Percentiles rank a stretch among this genome's conserved stretches.
phyloP scores from a whole-genome alignment of 2,329 filamentous ascomycete genomes.

The Capronia coronata region DNA sequence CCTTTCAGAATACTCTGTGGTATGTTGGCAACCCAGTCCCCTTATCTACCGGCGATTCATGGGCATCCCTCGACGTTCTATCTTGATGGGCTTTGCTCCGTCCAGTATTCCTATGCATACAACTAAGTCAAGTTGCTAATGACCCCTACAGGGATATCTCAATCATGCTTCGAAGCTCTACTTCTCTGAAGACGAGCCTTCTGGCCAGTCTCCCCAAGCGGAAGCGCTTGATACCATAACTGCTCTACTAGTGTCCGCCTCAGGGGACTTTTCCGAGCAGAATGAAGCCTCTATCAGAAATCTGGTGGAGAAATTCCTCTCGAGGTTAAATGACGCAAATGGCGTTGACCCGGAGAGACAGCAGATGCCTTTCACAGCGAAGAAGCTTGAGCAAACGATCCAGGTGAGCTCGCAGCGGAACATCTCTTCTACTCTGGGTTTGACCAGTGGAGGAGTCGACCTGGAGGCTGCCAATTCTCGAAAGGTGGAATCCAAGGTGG shows the following conservation, averaged over 20 bases:
- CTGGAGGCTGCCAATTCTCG: slow-evolving; percentile 86
- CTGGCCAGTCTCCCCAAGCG: slow-evolving; percentile 65
- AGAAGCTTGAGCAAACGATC: slow-evolving; percentile 85
- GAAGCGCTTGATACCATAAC: slow-evolving; percentile 80
- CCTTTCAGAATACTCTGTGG: slow-evolving; percentile 81
- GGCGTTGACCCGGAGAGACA: slow-evolving; percentile 59
- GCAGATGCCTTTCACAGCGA: slow-evolving; percentile 68
- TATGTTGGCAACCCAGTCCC: slow-evolving; percentile 34
- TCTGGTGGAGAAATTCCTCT: slow-evolving; percentile 84
- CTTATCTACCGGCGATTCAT: no score
- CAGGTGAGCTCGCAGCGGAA: slow-evolving; percentile 91
- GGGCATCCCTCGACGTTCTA: no score
- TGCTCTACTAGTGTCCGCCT: slow-evolving; percentile 88
- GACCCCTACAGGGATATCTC: slow-evolving; percentile 61
- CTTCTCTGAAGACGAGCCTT: slow-evolving; percentile 63
- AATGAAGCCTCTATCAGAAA: slow-evolving; percentile 72
- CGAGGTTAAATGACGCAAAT: slow-evolving; percentile 68
- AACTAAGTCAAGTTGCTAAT: no score
- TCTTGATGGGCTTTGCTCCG: no score
- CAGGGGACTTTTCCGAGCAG: slow-evolving; percentile 65
- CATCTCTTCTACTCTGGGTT: slow-evolving; percentile 89
- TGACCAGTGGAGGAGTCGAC: slow-evolving; percentile 77
- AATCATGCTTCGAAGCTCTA: slow-evolving; percentile 85
- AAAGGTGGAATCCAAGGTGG: slow-evolving; percentile 95
- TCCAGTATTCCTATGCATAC: no score